phyloP scores from a whole-genome alignment of 1,284 basidiomycete species.

The Fomes fomentarius region DNA sequence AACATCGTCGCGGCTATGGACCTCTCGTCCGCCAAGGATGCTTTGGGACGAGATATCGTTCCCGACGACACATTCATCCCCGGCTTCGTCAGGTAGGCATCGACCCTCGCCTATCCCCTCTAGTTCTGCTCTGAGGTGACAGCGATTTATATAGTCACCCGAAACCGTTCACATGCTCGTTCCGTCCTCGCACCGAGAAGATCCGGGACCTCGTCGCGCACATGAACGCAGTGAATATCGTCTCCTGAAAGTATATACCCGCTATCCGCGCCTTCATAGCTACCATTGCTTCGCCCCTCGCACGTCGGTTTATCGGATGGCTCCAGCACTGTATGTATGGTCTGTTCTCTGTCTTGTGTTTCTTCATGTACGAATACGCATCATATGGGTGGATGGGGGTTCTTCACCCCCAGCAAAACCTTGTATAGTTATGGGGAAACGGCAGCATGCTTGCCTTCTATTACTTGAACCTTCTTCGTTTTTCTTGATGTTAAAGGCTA shows the following conservation, averaged over 20 bases:
- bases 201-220: conserved; percentile 16
- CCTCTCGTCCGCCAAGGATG: conserved; percentile 21
- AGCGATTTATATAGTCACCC: conserved; percentile 14
- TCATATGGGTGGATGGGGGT: too few species aligned
- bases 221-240: conserved; percentile 15
- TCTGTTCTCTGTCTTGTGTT: too few species aligned
- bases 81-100: conserved; percentile 23
- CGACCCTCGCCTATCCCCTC: neutral
- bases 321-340: too few species aligned
- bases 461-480: too few species aligned
- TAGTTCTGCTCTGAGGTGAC: neutral
- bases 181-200: conserved; percentile 15
- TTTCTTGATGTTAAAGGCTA: too few species aligned
- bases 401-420: neutral
- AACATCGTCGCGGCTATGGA: conserved; percentile 31
- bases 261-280: neutral
- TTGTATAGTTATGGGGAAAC: conserved; percentile 17
- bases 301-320: too few species aligned
- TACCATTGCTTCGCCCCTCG: too few species aligned
- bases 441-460: conserved; percentile 19
- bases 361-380: too few species aligned
- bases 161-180: conserved; percentile 16
- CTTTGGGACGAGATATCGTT: conserved; percentile 18
- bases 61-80: conserved; percentile 22
- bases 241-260: neutral